Base-by-base conservation (phyloP, 768 basidiomycete genomes). In the Leccinum arenicola region DNA sequence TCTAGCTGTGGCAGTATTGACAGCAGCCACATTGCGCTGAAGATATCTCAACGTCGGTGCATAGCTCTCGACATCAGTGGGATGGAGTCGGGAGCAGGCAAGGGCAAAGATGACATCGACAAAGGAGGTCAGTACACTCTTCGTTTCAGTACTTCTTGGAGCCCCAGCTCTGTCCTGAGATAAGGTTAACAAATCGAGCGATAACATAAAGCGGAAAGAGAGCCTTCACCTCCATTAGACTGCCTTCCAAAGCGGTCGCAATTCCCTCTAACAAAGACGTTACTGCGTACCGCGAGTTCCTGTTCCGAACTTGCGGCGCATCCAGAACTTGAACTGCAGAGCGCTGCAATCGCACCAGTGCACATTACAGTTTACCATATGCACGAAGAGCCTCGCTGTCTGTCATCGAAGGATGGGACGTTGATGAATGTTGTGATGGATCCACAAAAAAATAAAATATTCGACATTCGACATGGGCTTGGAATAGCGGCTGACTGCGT, bases 71-170 rank as follows among this genome's bases (percentile, higher is more conserved):
- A 78, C 75, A 40, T 84, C 75, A 8, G 71, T 64, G 6, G 76
- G 68, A 31, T 73, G 59, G 3, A 86, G 72, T 14, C 68, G 68
- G 3, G 71, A 74, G 9, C 82, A 80, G 4, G 86, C 79, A 29
- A 89, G 77, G 19, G 72, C 69, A 63, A 89, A 86, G 15, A 83
- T 60, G 0, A 83, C 78, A 59, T 89, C 88, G 6, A 86, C 68
- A 15, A 78, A 70, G 3, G 81, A 75, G 4, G 80, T 80, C 17
- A 80, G 54, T 5, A 69, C 56, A 51, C 82, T 78, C 23, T 68
- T 68, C 17, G 66, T 55, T 49, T 70, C 71, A 54, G 73, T 50
- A 19, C 21, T 15, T 33, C 23, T 49, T 8, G 50, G 57, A 33
- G 19, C 4, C 2, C 31, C 17, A 14, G 59, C 27, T 49, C 11